These are phyloP conservation scores for Saprolegnia parasitica DNA, from an alignment of 352 stramenopile species.

Conservation along the genomic window DNA sequence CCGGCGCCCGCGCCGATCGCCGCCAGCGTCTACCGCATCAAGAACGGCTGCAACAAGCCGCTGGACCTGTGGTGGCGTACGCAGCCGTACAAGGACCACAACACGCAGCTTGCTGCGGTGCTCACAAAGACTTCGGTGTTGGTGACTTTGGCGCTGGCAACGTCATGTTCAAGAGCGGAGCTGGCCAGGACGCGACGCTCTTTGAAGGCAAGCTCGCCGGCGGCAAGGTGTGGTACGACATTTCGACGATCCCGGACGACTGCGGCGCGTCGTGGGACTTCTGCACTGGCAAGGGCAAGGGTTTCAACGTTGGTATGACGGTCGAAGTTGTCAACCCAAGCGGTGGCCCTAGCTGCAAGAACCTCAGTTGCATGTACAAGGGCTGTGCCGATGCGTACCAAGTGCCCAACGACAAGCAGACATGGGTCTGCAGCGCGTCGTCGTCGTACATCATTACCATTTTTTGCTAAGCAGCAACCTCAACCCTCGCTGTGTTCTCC, in stretches of 20 bases:
- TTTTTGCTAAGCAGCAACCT: conserved; percentile 1
- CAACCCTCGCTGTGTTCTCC: neutral
- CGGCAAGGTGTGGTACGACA: conserved; percentile 23
- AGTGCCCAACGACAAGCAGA: conserved; percentile 52
- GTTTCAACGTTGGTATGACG: conserved; percentile 69
- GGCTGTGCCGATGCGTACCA: conserved; percentile 61
- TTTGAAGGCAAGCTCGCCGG: conserved; percentile 9
- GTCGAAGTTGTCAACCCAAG: conserved; percentile 45
- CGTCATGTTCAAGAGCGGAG: conserved; percentile 6
- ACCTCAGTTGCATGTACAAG: conserved; percentile 51
- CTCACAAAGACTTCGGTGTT: neutral
- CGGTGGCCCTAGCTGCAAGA: conserved; percentile 37
- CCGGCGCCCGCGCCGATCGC: conserved; percentile 6
- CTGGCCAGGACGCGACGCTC: conserved; percentile 12
- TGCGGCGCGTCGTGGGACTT: conserved; percentile 22
- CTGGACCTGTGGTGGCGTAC: conserved; percentile 26
- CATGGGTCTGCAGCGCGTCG: conserved; percentile 6
- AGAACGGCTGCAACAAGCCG: conserved; percentile 26
- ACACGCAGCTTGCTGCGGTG: neutral
- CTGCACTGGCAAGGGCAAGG: conserved; percentile 33
- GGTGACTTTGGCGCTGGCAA: neutral
- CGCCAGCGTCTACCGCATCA: conserved; percentile 15
- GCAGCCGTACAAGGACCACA: conserved; percentile 13
- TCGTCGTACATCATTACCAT: conserved; percentile 8
- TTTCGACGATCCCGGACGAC: conserved; percentile 16